Base-by-base conservation (phyloP, 2,329 filamentous ascomycete genomes). In the Colletotrichum sansevieriae region DNA sequence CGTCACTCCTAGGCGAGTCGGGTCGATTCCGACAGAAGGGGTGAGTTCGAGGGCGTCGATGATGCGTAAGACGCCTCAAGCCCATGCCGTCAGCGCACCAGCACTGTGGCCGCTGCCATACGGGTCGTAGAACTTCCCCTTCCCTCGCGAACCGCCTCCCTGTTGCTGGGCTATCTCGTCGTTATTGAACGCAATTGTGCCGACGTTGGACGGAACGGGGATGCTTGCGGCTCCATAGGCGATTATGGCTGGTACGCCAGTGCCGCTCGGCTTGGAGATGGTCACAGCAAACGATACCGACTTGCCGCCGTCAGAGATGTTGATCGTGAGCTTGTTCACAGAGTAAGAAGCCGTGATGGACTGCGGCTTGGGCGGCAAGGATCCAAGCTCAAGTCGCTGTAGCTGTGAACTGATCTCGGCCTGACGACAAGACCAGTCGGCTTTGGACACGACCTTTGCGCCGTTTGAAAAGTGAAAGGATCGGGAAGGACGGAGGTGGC, bases 401-500 rank as follows among this genome's bases (percentile, higher is more conserved):
- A 82, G 73, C 22, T 71, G 71, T n/a, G 72, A 51, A 49, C 73
- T 74, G 69, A 84, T 82, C 72, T 84, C 80, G 5, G 75, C 72
- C 52, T 78, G 77, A 20, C 82, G 79, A 69, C 83, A 84, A 11
- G 72, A 66, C 78, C 80, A 84, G 33, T 81, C 74, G 8, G 74
- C 78, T 56, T 76, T 77, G 18, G 77, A 80, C 15, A 76, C 76
- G 35, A 84, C 76, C 10, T 76, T 77, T 13, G 73, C 73, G 25
- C 81, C 81, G 39, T 77, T 5, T 76, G 70, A 54, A 79, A 79
- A 15, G 77, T 78, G 73, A 83, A 84, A 47, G 82, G 82, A 71
- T 84, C 62, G 7, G 65, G 69, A 11, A 71, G 47, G 2, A 59
- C 63, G 6, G 65, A 57, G 37, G 35, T 69, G 10, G 65, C 54